Conservation (phyloP, 2,329 filamentous ascomycete genomes). For the Metarhizium brunneum region DNA sequence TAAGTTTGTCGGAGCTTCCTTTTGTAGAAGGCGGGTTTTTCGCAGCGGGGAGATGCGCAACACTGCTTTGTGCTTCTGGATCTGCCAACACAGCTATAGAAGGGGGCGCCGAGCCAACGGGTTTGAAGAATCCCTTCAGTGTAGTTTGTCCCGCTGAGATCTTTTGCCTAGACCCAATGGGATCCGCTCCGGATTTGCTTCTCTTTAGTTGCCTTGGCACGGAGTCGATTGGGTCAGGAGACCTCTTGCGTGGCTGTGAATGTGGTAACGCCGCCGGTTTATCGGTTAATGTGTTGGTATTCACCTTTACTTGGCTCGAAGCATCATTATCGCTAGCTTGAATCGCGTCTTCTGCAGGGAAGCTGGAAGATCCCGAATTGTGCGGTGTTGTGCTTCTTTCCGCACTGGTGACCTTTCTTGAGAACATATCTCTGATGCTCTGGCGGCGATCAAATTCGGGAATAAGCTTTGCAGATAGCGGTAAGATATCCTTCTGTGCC, state of each 20-base stretch:
- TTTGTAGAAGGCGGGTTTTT: background rate
- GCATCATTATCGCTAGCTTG: background rate
- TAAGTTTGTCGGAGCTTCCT: background rate
- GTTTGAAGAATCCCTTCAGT: slow-evolving; percentile 72
- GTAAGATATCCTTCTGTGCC: slow-evolving; percentile 55
- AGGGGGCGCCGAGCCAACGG: slow-evolving; percentile 19
- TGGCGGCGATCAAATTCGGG: slow-evolving; percentile 79
- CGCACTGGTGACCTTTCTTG: slow-evolving; percentile 21
- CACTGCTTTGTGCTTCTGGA: background rate
- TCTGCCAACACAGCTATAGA: background rate
- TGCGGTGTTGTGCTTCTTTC: background rate
- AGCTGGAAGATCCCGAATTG: background rate
- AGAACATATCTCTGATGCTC: slow-evolving; percentile 91
- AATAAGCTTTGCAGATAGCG: slow-evolving; percentile 72
- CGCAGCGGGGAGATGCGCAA: background rate
- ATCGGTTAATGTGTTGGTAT: background rate
- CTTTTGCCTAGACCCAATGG: slow-evolving; percentile 22
- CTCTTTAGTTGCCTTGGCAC: slow-evolving; percentile 13
- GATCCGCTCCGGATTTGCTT: slow-evolving; percentile 13
- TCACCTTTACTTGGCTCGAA: background rate
- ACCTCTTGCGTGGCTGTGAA: slow-evolving; percentile 1
- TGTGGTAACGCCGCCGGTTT: background rate
- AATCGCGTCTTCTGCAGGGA: background rate
- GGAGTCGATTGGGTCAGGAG: background rate
- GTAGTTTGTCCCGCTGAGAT: slow-evolving; percentile 38